Evolutionary conservation across 1,139 yeast species (phyloP).

Genomic region (Geotrichum candidum): DNA sequence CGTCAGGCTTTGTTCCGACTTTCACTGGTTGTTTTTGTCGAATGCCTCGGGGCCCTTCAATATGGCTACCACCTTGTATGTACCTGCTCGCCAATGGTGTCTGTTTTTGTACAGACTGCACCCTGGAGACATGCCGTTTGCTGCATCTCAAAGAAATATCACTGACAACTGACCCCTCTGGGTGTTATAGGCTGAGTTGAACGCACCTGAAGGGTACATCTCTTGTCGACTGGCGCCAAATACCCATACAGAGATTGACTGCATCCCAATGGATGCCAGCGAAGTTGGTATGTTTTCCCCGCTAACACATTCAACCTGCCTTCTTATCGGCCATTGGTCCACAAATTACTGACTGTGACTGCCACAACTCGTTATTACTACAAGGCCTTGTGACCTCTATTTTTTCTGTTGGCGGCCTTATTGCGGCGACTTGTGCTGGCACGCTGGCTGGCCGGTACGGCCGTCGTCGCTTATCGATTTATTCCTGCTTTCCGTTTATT

Average conservation of each 20-base stretch:
- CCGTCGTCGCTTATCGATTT: conserved; percentile 50
- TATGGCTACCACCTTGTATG: conserved; percentile 74
- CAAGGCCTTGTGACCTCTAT: conserved; percentile 55
- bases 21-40: conserved; percentile 24
- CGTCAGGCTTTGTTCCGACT: conserved; percentile 7
- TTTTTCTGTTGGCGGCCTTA: conserved; percentile 78
- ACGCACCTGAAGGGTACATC: conserved; percentile 69
- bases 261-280: conserved; percentile 58
- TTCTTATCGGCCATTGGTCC: background rate
- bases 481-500: conserved; percentile 51
- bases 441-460: conserved; percentile 61
- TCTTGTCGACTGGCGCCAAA: conserved; percentile 41
- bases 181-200: conserved; percentile 54
- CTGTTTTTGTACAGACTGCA: background rate
- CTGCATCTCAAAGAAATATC: background rate
- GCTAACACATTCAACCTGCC: background rate
- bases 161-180: background rate
- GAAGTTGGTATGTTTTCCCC: conserved; percentile 52
- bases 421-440: conserved; percentile 74
- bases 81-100: background rate
- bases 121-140: background rate
- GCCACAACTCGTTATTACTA: background rate
- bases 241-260: conserved; percentile 34
- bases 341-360: background rate
- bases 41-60: conserved; percentile 69